These are phyloP conservation scores for Cucurbita argyrosperma DNA, from an alignment of 306 rosid species.

Conservation along the genomic window DNA sequence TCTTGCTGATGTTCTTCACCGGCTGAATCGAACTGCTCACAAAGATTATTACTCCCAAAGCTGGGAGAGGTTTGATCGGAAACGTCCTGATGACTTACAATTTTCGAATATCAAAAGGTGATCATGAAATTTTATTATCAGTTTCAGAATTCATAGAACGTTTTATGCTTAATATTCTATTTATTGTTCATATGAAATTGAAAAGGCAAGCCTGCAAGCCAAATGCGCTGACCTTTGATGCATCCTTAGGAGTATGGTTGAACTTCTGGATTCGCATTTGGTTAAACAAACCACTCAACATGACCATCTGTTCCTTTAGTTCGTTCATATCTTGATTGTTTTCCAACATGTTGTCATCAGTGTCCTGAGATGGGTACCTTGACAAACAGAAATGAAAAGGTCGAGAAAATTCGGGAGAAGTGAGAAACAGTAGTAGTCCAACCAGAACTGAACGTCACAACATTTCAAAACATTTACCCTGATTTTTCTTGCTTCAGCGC, in stretches of 20 bases:
- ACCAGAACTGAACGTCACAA: background rate
- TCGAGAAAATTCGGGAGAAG: background rate
- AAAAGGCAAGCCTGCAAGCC: background rate
- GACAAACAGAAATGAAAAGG: constrained; percentile 13
- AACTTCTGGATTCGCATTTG: constrained; percentile 47
- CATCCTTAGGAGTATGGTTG: constrained; percentile 18
- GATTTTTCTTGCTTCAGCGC: constrained; percentile 34
- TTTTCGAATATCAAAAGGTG: constrained; percentile 1
- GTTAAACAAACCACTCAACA: constrained; percentile 36
- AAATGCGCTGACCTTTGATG: constrained; percentile 43
- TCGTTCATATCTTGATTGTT: constrained; percentile 39
- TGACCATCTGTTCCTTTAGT: constrained; percentile 51
- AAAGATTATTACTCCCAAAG: constrained; percentile 24
- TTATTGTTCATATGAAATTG: background rate
- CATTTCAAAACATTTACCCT: constrained; percentile 28
- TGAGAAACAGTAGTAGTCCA: background rate
- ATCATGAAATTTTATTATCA: background rate
- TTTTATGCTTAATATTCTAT: background rate
- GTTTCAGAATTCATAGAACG: background rate
- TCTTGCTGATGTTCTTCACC: constrained; percentile 21
- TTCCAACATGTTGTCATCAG: constrained; percentile 28
- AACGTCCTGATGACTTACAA: constrained; percentile 24
- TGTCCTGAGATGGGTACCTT: constrained; percentile 39
- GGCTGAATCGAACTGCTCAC: constrained; percentile 17
- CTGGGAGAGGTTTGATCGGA: constrained; percentile 24